Conservation (phyloP, 306 rosid genomes). For the Vicia villosa region DNA sequence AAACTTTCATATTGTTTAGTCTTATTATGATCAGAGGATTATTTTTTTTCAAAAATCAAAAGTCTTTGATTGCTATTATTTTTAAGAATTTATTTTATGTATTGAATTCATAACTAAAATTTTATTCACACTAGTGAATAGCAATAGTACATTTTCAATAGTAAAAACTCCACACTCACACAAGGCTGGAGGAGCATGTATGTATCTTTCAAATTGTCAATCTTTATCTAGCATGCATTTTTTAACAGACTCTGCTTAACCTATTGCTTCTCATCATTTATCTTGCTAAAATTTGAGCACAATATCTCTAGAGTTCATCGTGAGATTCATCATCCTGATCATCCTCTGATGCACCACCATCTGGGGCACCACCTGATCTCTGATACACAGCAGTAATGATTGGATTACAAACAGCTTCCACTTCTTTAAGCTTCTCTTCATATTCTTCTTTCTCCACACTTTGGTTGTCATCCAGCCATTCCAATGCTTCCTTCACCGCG, state of each 20-base stretch:
- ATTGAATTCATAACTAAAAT: no score
- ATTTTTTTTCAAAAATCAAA: no score
- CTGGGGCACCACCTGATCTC: constrained; percentile 87
- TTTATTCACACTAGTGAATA: no score
- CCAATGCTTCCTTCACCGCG: constrained; percentile 90
- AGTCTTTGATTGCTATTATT: no score
- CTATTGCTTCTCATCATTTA: constrained; percentile 44
- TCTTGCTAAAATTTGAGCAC: background rate
- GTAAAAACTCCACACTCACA: no score
- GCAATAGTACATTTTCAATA: no score
- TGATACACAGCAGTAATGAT: constrained; percentile 85
- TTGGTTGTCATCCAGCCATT: constrained; percentile 97
- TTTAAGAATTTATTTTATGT: no score
- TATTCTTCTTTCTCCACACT: constrained; percentile 86
- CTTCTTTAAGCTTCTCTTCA: constrained; percentile 93
- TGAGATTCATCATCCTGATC: constrained; percentile 79
- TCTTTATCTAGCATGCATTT: constrained; percentile 39
- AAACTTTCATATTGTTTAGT: no score
- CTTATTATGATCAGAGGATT: no score
- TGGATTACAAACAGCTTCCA: constrained; percentile 95
- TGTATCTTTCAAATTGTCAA: no score
- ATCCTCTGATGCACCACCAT: constrained; percentile 60
- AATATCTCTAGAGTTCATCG: constrained; percentile 69
- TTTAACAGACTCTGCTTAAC: constrained; percentile 47
- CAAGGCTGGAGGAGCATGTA: no score